Evolutionary conservation across 148 eudicot species (phyloP).

Genomic region (Bassia scoparia): DNA sequence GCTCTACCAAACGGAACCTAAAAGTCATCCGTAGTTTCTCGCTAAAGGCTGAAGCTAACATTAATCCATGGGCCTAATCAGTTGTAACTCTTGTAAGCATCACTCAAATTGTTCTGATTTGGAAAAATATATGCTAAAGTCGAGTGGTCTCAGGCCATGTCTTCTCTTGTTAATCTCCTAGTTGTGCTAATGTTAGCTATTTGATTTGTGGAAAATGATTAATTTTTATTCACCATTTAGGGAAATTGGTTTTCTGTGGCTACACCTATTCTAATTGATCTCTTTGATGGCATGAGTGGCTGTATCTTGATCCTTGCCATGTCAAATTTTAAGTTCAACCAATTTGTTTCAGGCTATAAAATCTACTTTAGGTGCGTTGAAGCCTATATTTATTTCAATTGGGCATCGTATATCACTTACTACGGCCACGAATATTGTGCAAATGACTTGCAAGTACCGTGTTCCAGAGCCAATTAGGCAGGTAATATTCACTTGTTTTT

Average conservation of each 20-base stretch:
- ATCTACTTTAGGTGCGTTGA: conserved; percentile 50
- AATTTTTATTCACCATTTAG: not conserved
- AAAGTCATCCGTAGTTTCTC: too few relatives aligned
- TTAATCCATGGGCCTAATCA: too few relatives aligned
- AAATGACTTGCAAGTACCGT: conserved; percentile 68
- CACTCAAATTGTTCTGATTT: not conserved
- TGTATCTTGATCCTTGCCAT: not conserved
- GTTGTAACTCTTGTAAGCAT: too few relatives aligned
- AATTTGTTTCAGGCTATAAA: conserved; percentile 62
- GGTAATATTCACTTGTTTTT: conserved; percentile 35
- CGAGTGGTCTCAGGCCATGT: not conserved
- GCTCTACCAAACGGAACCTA: too few relatives aligned
- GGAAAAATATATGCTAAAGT: not conserved
- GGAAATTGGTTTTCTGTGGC: not conserved
- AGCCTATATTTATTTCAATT: conserved; percentile 82
- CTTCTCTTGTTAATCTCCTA: not conserved
- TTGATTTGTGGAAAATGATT: not conserved
- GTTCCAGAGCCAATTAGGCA: conserved; percentile 93
- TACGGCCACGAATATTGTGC: conserved; percentile 59
- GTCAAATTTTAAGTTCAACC: not conserved
- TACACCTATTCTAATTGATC: not conserved
- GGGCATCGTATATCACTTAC: conserved; percentile 87
- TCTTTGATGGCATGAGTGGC: not conserved
- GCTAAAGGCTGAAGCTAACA: too few relatives aligned
- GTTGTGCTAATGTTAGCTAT: not conserved